Evolutionary conservation across 192 early-diverging fungal species (phyloP).

Genomic region (Coemansia sp.): DNA sequence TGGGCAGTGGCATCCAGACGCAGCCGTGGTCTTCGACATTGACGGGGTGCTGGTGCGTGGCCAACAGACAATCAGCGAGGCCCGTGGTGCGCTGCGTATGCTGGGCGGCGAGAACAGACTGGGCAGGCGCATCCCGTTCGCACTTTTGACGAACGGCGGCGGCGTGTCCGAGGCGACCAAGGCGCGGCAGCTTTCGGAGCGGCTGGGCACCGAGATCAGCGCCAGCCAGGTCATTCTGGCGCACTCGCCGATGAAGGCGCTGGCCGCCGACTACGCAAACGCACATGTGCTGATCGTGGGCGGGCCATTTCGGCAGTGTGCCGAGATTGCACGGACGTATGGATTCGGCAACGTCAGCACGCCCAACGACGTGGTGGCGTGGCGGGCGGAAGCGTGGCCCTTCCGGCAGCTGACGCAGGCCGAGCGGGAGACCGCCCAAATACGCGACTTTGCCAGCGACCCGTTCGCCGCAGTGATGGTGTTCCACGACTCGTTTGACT

Average conservation of each 20-base stretch:
- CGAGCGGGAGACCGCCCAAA: background rate
- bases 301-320: conserved; percentile 57
- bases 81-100: conserved; percentile 62
- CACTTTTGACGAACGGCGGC: conserved; percentile 88
- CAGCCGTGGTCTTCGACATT: conserved; percentile 68
- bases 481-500: conserved; percentile 86
- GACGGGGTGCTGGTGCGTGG: conserved; percentile 91
- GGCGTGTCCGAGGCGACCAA: conserved; percentile 74
- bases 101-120: conserved; percentile 59
- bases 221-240: conserved; percentile 74
- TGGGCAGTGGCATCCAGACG: conserved; percentile 34
- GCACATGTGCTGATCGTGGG: conserved; percentile 75
- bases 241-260: conserved; percentile 80
- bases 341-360: conserved; percentile 69
- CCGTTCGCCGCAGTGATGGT: conserved; percentile 72
- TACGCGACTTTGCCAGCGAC: conserved; percentile 37
- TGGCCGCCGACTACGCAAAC: conserved; percentile 61
- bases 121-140: conserved; percentile 62
- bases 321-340: conserved; percentile 62
- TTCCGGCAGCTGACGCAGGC: conserved; percentile 36
- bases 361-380: conserved; percentile 66
- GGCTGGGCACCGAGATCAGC: conserved; percentile 58
- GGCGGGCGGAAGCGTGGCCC: conserved; percentile 68
- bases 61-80: conserved; percentile 63
- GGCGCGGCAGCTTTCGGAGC: conserved; percentile 62